phyloP scores from a whole-genome alignment of 768 basidiomycete species.

The Multifurca ochricompacta region DNA sequence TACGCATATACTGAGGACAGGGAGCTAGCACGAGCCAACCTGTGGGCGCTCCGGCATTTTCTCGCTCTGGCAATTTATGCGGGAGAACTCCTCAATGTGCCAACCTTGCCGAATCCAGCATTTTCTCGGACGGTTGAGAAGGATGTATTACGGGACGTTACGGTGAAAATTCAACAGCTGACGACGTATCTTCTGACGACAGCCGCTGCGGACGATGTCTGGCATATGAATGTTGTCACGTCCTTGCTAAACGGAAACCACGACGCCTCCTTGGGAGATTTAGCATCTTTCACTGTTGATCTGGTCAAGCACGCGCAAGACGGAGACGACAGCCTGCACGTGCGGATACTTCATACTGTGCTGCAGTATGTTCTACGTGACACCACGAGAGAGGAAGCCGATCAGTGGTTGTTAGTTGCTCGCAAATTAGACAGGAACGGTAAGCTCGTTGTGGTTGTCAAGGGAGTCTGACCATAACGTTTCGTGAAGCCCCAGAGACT shows the following conservation, averaged over 20 bases:
- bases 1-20: slow-evolving; percentile 51
- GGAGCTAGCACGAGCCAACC: slow-evolving; percentile 45
- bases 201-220: slow-evolving; percentile 34
- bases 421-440: slow-evolving; percentile 56
- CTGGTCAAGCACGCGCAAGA: slow-evolving; percentile 28
- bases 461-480: not conserved
- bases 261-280: slow-evolving; percentile 17
- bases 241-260: slow-evolving; percentile 27
- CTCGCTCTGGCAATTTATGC: slow-evolving; percentile 55
- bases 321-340: slow-evolving; percentile 44
- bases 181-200: slow-evolving; percentile 57
- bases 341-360: slow-evolving; percentile 52
- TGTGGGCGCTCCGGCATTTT: slow-evolving; percentile 67
- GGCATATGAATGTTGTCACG: slow-evolving; percentile 41
- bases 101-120: slow-evolving; percentile 39
- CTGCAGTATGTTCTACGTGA: slow-evolving; percentile 54
- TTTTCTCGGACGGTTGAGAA: slow-evolving; percentile 36
- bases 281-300: slow-evolving; percentile 30
- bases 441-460: slow-evolving; percentile 28
- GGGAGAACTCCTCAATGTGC: slow-evolving; percentile 50
- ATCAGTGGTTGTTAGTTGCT: slow-evolving; percentile 69
- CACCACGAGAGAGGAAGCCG: slow-evolving; percentile 56
- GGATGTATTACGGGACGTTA: slow-evolving; percentile 33
- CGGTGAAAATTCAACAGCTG: slow-evolving; percentile 42
- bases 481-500: slow-evolving; percentile 53